Base-by-base conservation (phyloP, 108 stramenopile genomes). In the Fistulifera solaris region DNA sequence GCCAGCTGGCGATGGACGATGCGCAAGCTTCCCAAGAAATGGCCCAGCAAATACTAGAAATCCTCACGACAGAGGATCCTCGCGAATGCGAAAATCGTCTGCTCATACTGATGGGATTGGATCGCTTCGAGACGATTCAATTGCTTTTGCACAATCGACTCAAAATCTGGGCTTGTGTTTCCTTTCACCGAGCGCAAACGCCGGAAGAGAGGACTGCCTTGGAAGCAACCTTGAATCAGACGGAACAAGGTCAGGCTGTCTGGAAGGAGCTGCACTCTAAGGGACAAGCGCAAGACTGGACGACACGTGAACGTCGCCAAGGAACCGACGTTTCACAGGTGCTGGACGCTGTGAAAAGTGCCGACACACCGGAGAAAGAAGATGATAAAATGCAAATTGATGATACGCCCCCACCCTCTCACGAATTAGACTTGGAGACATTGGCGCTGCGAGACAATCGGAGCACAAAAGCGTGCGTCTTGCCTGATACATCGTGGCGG, bases 61-160 rank as follows among this genome's bases (percentile, higher is more conserved):
- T 86, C 38, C 65, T 59, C 22, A 65, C 58, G 51, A 49, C 48
- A 0, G 54, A 66, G 4, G 93, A 96, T 53, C 71, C 89, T 17
- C 78, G 97, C 16, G 94, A 87, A 52, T 89, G 86, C 67, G 97
- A 99, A 69, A 98, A 96, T 66, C 77, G 80, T 42, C 90, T 99
- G 13, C 76, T 99, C 27, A 70, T 90, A 6, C 55, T 98, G 2
- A 76, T 99, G 58, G 94, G 89, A 24, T 94, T 91, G 65, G 97
- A 98, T 54, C 77, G 95, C 43, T 97, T 98, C 63, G 94, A 94
- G 53, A 81, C 96, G 38, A 93, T 98, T 75, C 93, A 96, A 65
- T 48, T 83, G 13, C 65, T 99, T 21, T 68, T 99, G 16, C 61
- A 69, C 31, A 98, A 99, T 68, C 83, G 96, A 12, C 75, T 70